Conservation (phyloP, 371 early-diverging fungal genomes). For the Dichotomocladium elegans region DNA sequence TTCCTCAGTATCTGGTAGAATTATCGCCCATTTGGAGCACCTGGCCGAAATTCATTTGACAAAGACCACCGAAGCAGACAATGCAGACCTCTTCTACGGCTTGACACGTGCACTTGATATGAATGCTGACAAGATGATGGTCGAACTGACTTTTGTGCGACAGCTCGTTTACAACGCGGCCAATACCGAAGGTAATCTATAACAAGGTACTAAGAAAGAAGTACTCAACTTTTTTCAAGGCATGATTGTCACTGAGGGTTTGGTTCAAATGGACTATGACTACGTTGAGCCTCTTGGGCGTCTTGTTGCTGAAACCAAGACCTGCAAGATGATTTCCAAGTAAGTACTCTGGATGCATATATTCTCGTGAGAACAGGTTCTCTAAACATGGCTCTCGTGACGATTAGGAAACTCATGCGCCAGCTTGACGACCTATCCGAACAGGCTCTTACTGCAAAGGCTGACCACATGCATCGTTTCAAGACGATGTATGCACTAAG, state of each 20-base stretch:
- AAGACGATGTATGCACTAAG: constrained; percentile 48
- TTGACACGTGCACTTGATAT: constrained; percentile 54
- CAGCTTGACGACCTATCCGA: constrained; percentile 64
- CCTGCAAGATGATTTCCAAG: constrained; percentile 58
- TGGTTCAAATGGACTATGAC: constrained; percentile 51
- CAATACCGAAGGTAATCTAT: constrained; percentile 21
- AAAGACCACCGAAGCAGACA: constrained; percentile 23
- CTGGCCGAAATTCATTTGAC: constrained; percentile 60
- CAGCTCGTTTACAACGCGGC: constrained; percentile 30
- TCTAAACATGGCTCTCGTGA: too few species aligned
- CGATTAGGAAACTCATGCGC: constrained; percentile 61
- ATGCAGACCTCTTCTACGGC: constrained; percentile 52
- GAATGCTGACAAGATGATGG: constrained; percentile 62
- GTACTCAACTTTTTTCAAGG: constrained; percentile 3
- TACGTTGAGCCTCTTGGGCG: constrained; percentile 55
- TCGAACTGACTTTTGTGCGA: constrained; percentile 53
- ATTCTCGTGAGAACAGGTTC: too few species aligned
- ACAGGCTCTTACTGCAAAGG: constrained; percentile 50
- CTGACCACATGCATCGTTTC: constrained; percentile 49
- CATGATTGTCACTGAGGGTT: constrained; percentile 36
- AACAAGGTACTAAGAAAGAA: background rate
- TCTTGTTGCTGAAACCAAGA: constrained; percentile 57
- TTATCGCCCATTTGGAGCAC: constrained; percentile 64
- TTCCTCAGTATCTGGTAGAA: constrained; percentile 11
- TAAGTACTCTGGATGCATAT: too few species aligned